phyloP scores from a whole-genome alignment of 306 rosid genomes.

The Cucurbita moschata region DNA sequence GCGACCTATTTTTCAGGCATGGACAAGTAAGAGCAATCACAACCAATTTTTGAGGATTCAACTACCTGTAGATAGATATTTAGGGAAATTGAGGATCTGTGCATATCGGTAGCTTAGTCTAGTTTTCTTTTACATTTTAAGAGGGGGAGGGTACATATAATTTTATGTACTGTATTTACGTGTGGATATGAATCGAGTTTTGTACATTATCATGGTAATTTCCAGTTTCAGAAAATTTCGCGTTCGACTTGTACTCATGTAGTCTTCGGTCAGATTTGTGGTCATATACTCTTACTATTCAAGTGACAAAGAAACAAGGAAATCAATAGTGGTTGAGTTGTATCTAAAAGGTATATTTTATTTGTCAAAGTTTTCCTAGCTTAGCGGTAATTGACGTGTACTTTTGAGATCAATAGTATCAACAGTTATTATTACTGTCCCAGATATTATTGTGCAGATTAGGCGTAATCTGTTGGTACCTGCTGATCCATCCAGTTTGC shows the following conservation, averaged over 20 bases:
- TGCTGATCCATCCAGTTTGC: background rate
- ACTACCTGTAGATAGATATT: background rate
- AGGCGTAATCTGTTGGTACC: background rate
- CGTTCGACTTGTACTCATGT: background rate
- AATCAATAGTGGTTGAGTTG: background rate
- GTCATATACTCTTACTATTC: background rate
- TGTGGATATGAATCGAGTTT: background rate
- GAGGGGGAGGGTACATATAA: background rate
- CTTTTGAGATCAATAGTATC: too few relatives aligned
- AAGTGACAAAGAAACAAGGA: background rate
- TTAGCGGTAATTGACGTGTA: too few relatives aligned
- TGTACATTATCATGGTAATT: background rate
- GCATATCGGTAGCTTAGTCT: background rate
- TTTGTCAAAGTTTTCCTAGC: too few relatives aligned
- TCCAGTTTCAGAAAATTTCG: background rate
- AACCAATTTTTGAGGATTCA: background rate
- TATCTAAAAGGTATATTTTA: background rate
- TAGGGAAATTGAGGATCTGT: background rate
- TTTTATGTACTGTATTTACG: background rate
- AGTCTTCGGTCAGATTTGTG: background rate
- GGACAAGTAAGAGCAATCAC: constrained; percentile 1
- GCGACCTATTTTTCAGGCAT: background rate
- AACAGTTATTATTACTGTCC: background rate
- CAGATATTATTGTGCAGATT: background rate
- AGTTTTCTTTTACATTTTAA: background rate